Conservation (phyloP, 2,329 filamentous ascomycete species). For the Leptographium radiaticola region DNA sequence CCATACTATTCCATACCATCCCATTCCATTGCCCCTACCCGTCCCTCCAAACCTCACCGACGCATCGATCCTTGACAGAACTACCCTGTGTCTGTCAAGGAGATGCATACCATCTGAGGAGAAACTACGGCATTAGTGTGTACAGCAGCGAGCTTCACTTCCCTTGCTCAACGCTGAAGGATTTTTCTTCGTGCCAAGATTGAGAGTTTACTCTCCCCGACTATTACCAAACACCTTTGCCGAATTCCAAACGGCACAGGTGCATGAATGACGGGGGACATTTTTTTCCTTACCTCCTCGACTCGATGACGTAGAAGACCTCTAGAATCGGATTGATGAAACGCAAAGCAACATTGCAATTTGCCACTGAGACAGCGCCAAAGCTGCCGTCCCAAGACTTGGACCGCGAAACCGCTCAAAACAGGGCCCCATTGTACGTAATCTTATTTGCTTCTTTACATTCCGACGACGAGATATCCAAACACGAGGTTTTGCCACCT, state of each 20-base stretch:
- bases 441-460: too few relatives aligned
- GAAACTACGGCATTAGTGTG: constrained; percentile 42
- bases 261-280: constrained; percentile 44
- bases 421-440: too few relatives aligned
- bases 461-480: too few relatives aligned
- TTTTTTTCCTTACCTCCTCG: neutral
- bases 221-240: constrained; percentile 47
- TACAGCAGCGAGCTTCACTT: constrained; percentile 38
- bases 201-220: constrained; percentile 24
- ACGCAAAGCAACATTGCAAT: too few relatives aligned
- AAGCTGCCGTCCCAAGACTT: too few relatives aligned
- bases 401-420: too few relatives aligned
- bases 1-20: neutral
- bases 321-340: too few relatives aligned
- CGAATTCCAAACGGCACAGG: constrained; percentile 26
- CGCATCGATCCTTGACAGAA: neutral
- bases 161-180: constrained; percentile 41
- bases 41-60: neutral
- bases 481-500: too few relatives aligned
- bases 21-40: neutral
- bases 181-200: constrained; percentile 42
- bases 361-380: too few relatives aligned
- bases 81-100: neutral
- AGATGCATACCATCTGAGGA: neutral
- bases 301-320: too few relatives aligned